A percentile compares a stretch with the other conserved stretches of the same genome.
These are phyloP conservation scores for Colletotrichum costaricense DNA, from an alignment of 2,329 filamentous ascomycete species.

Conservation along the genomic window DNA sequence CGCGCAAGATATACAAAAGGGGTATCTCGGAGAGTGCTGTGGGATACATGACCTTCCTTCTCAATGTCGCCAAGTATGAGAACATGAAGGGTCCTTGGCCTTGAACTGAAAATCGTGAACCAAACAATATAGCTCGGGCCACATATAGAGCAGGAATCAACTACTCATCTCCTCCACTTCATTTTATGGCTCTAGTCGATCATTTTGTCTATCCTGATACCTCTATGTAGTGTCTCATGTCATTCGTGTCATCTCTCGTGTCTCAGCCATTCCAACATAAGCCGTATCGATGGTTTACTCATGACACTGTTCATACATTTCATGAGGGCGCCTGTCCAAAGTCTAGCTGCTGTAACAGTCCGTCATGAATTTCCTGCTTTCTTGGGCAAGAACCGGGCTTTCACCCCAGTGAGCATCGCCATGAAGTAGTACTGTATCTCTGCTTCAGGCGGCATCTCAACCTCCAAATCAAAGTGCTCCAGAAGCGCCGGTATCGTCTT, in stretches of 20 bases:
- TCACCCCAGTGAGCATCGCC: conserved; percentile 62
- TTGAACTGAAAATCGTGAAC: no score
- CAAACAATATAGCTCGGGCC: no score
- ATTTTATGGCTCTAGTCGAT: background rate
- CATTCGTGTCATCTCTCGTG: no score
- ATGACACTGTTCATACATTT: no score
- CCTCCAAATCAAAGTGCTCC: conserved; percentile 56
- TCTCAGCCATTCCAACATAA: background rate
- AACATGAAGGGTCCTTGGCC: background rate
- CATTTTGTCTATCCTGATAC: background rate
- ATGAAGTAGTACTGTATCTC: conserved; percentile 61
- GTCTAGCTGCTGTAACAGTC: no score
- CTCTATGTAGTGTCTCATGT: background rate
- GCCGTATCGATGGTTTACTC: background rate
- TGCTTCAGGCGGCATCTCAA: conserved; percentile 50
- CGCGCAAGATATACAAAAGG: conserved; percentile 51
- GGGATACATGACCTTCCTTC: conserved; percentile 59
- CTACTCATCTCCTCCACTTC: background rate
- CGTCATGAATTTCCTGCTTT: background rate
- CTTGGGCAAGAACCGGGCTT: conserved; percentile 49
- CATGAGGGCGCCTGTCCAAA: no score
- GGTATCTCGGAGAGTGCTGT: conserved; percentile 56
- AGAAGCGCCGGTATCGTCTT: conserved; percentile 57
- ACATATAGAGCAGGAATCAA: background rate
- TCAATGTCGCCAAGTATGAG: background rate